Evolutionary conservation across 2,329 filamentous ascomycete species (phyloP).

Genomic region (Phialophora macrospora): DNA sequence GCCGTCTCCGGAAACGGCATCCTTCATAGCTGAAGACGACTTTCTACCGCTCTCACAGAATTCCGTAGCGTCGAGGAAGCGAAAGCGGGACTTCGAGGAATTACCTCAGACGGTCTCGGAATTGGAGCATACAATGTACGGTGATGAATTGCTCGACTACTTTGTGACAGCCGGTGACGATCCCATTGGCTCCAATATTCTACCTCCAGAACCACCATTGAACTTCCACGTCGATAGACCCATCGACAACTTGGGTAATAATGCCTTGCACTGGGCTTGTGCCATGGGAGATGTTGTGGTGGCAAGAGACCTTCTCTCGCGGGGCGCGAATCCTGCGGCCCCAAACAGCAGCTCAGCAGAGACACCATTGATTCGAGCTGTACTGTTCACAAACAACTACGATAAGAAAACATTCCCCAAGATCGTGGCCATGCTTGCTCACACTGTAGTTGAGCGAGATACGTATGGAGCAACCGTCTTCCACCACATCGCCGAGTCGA

Average conservation of each 20-base stretch:
- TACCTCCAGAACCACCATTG: slow-evolving; percentile 76
- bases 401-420: slow-evolving; percentile 89
- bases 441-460: slow-evolving; percentile 80
- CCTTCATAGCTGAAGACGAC: slow-evolving; percentile 83
- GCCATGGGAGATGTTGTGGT: slow-evolving; percentile 96
- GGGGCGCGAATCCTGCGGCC: slow-evolving; percentile 76
- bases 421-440: slow-evolving; percentile 80
- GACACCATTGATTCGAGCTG: slow-evolving; percentile 91
- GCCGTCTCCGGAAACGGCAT: slow-evolving; percentile 79
- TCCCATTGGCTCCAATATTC: slow-evolving; percentile 62
- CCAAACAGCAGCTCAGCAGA: slow-evolving; percentile 78
- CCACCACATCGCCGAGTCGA: slow-evolving; percentile 90
- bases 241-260: slow-evolving; percentile 93
- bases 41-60: slow-evolving; percentile 72
- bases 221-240: slow-evolving; percentile 87
- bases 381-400: slow-evolving; percentile 95
- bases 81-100: slow-evolving; percentile 73
- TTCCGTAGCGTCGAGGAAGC: slow-evolving; percentile 65
- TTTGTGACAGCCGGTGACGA: slow-evolving; percentile 86
- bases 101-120: slow-evolving; percentile 58
- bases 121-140: slow-evolving; percentile 86
- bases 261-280: slow-evolving; percentile 93
- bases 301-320: slow-evolving; percentile 81
- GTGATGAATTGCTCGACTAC: slow-evolving; percentile 92
- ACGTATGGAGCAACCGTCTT: slow-evolving; percentile 85